A percentile compares a stretch with the other conserved stretches of the same genome.
Evolutionary conservation across 176 grass and related monocot species (phyloP).

Genomic region (Pharus latifolius): DNA sequence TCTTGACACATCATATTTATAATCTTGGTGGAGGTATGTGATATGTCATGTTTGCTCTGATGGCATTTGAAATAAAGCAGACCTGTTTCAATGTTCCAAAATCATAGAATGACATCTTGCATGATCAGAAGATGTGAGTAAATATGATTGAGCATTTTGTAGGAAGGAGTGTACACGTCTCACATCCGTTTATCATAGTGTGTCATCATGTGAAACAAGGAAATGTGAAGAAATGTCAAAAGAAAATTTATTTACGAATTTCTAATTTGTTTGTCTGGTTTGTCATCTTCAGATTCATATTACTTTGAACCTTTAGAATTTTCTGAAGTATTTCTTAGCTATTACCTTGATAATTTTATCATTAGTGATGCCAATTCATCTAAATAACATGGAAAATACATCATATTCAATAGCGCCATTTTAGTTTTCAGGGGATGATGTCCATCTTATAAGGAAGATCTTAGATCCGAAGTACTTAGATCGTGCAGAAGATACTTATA

Average conservation of each 20-base stretch:
- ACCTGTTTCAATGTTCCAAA: not conserved
- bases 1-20: slow-evolving; percentile 73
- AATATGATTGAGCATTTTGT: not conserved
- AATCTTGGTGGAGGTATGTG: slow-evolving; percentile 73
- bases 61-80: not conserved
- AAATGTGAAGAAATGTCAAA: not conserved
- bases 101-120: not conserved
- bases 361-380: not conserved
- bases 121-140: slow-evolving; percentile 1
- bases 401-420: not conserved
- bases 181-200: not conserved
- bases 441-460: slow-evolving; percentile 51
- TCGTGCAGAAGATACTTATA: slow-evolving; percentile 43
- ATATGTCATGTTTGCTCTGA: not conserved
- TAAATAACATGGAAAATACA: not conserved
- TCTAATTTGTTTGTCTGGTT: too few species aligned
- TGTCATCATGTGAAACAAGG: not conserved
- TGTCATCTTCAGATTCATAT: not conserved
- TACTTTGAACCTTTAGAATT: too few species aligned
- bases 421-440: slow-evolving; percentile 39
- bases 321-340: too few species aligned
- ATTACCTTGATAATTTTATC: too few species aligned
- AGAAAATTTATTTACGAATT: not conserved
- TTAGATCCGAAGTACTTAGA: slow-evolving; percentile 50
- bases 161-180: not conserved